Evolutionary conservation across 257 asterid species (phyloP).

Genomic region (Solanum etuberosum): DNA sequence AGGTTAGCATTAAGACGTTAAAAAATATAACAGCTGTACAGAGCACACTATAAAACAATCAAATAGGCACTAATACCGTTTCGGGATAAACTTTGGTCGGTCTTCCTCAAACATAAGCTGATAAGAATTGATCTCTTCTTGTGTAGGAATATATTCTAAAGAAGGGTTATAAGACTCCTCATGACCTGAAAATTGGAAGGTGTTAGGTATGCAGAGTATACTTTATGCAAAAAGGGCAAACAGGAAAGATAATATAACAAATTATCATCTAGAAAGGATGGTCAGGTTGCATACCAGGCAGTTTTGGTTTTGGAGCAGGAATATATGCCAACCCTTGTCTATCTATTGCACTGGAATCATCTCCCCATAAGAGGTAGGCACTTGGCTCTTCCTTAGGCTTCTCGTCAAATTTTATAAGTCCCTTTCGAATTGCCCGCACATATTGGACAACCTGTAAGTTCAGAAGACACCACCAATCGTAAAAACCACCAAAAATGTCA

Average conservation of each 20-base stretch:
- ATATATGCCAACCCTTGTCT: constrained; percentile 81
- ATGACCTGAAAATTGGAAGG: constrained; percentile 51
- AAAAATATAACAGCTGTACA: not conserved
- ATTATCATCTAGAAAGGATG: not conserved
- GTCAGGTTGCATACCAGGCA: constrained; percentile 45
- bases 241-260: not conserved
- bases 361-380: constrained; percentile 63
- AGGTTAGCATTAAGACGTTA: not conserved
- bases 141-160: constrained; percentile 77
- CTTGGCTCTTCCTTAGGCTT: constrained; percentile 68
- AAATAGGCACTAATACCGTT: constrained; percentile 33
- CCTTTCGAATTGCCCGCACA: constrained; percentile 78
- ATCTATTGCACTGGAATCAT: constrained; percentile 59
- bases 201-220: not conserved
- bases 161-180: constrained; percentile 95
- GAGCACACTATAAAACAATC: not conserved
- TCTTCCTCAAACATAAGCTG: constrained; percentile 95
- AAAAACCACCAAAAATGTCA: not conserved
- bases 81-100: constrained; percentile 84
- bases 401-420: constrained; percentile 59
- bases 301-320: constrained; percentile 86
- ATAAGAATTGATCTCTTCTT: constrained; percentile 77
- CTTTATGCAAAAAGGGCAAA: not conserved
- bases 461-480: not conserved
- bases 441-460: constrained; percentile 50